Base-by-base conservation (phyloP, 345 rosid genomes). In the Eucalyptus sideroxylon region DNA sequence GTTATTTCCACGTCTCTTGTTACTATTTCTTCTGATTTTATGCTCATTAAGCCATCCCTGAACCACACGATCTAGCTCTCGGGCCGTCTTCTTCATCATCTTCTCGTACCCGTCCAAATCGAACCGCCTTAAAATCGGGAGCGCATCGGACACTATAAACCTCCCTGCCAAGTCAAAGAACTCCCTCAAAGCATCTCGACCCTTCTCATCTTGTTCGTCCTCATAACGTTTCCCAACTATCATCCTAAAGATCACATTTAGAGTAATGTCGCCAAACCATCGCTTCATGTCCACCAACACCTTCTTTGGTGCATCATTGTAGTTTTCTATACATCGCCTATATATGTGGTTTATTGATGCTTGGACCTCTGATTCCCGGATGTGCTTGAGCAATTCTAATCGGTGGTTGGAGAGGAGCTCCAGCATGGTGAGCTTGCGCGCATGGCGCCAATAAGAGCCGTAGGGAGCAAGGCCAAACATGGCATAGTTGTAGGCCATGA, bases 401-500 rank as follows among this genome's bases (percentile, higher is more conserved):
- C 92, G 90, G 47, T 88, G 91, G 89, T 72, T 88, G 17, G 94
- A 92, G 72, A 94, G 93, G n/a, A 93, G 90, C 77, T 92, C 90
- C 3, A 89, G 85, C 11, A 88, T 88, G 21, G 91, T 81, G 24
- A 93, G 89, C 90, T 94, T 94, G 21, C 94, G 92, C 37, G 88
- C 24, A 15, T 92, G 90, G 8, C 93, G 93, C 94, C 95, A 93
- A 47, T 90, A 92, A 14, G 93, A 56, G 30, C 92, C 91, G 31
- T 89, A 92, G 3, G 92, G 90, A 26, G 87, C 23, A 7, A 92
- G 89, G 3, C 91, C 94, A 10, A 94, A 27, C 89, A 92, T 87
- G 50, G 92, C 91, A 13, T 85, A 55, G 37, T 93, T 72, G 83
- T 92, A 94, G 50, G 87, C 67, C 87, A 93, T 34, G 67, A 69